Evolutionary conservation across 108 stramenopile genomes (phyloP), one percentile per base, ranked within the genome.

Genomic region (Nannochloropsis salina): DNA sequence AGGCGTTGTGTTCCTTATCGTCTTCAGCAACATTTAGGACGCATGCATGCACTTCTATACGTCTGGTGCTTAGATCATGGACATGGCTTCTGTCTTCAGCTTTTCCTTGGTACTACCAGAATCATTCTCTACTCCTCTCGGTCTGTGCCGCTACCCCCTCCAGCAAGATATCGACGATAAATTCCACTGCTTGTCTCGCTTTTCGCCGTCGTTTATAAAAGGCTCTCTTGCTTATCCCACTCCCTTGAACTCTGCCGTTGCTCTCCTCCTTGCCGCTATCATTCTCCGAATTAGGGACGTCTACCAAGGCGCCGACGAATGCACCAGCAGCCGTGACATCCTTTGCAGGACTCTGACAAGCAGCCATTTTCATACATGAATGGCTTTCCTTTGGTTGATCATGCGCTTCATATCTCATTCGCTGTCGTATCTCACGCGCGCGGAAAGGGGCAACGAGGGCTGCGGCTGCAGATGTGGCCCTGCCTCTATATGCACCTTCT

Each of bases 161-260:
- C 8, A 74, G 61, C 61, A 74, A 15, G 61, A 15, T n/a, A 74
- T 74, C 61, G 15, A 74, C n/a, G 4, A 8, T n/a, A n/a, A n/a
- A 74, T 74, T 74, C 61, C 61, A n/a, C 61, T n/a, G 61, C 61
- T n/a, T 74, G 61, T 15, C 61, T 15, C 15, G 61, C 61, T n/a
- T 74, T 74, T 74, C 61, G 61, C 8, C 61, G 61, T n/a, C 61
- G 61, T 74, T 74, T 74, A n/a, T 74, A 74, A n/a, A 74, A 74
- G n/a, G 61, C 61, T n/a, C 61, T 15, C 2, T 74, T 74, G 6
- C 61, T 74, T n/a, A 74, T n/a, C 15, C 61, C 61, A 31, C 31
- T 31, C 31, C 31, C 31, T 31, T 31, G 31, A 31, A 31, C 31
- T 31, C 31, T 31, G 20, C n/a, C 61, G 20, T n/a, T 74, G 20